phyloP scores from a whole-genome alignment of 2,329 filamentous ascomycete genomes.

The Paecilomyces fulvus region DNA sequence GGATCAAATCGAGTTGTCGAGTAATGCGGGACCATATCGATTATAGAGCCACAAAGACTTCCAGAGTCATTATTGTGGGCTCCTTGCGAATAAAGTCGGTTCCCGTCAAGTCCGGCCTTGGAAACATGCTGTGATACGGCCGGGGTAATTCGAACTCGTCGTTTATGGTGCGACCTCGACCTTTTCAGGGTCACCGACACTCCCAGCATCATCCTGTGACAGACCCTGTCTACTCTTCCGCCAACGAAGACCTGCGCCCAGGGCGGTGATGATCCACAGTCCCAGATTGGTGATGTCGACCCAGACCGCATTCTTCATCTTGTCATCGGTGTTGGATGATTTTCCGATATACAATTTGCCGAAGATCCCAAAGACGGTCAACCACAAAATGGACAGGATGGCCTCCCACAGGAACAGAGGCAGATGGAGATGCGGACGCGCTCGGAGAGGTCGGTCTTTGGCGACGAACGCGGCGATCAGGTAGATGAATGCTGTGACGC shows the following conservation, averaged over 20 bases:
- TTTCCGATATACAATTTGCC: slow-evolving; percentile 70
- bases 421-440: slow-evolving; percentile 14
- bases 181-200: background rate
- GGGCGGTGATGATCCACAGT: slow-evolving; percentile 61
- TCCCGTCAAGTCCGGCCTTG: background rate
- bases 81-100: background rate
- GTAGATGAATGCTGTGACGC: slow-evolving; percentile 57
- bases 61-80: background rate
- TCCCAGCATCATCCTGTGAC: background rate
- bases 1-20: background rate
- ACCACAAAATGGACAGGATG: slow-evolving; percentile 69
- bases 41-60: background rate
- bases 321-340: slow-evolving; percentile 48
- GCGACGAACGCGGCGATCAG: slow-evolving; percentile 50
- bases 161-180: background rate
- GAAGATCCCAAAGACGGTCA: slow-evolving; percentile 75
- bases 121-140: background rate
- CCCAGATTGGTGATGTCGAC: slow-evolving; percentile 66
- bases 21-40: background rate
- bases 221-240: slow-evolving; percentile 16
- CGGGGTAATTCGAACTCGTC: background rate
- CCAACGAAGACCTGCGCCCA: slow-evolving; percentile 29
- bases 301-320: slow-evolving; percentile 86
- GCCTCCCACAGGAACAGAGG: slow-evolving; percentile 59
- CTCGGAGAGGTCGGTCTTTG: slow-evolving; percentile 24